phyloP scores from a whole-genome alignment of 805 yeast species.

The Starmerella lactis-condensi region DNA sequence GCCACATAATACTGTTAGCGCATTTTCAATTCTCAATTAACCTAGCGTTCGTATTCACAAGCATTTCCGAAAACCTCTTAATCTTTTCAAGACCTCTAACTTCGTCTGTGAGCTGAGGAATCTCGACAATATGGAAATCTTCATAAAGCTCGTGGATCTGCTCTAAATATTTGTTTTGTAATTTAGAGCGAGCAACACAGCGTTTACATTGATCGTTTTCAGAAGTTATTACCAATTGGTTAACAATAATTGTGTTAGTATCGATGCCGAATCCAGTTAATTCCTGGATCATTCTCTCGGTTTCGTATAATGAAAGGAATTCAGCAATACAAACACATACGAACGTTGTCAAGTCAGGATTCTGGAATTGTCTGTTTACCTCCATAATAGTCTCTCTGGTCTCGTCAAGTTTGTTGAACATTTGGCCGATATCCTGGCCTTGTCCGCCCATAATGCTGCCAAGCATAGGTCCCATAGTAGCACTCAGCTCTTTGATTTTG shows the following conservation, averaged over 20 bases:
- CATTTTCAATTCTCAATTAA: slow-evolving; percentile 3
- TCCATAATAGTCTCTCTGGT: slow-evolving; percentile 65
- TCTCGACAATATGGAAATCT: slow-evolving; percentile 87
- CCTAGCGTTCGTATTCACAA: slow-evolving; percentile 63
- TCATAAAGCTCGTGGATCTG: slow-evolving; percentile 93
- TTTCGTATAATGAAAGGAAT: slow-evolving; percentile 85
- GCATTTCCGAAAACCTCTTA: slow-evolving; percentile 63
- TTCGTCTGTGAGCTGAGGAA: slow-evolving; percentile 89
- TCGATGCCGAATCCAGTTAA: slow-evolving; percentile 88
- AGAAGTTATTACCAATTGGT: slow-evolving; percentile 79
- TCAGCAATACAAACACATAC: slow-evolving; percentile 96
- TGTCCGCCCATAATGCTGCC: slow-evolving; percentile 45
- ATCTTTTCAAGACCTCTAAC: slow-evolving; percentile 82
- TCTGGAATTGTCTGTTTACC: slow-evolving; percentile 84
- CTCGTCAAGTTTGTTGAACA: slow-evolving; percentile 60
- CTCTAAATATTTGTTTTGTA: slow-evolving; percentile 87
- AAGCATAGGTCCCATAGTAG: slow-evolving; percentile 79
- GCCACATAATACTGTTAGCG: no score
- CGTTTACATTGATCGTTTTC: slow-evolving; percentile 56
- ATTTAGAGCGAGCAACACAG: slow-evolving; percentile 80
- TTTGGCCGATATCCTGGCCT: slow-evolving; percentile 31
- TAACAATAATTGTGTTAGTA: slow-evolving; percentile 87
- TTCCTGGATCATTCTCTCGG: slow-evolving; percentile 95
- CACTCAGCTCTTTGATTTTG: slow-evolving; percentile 71
- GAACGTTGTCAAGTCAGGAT: slow-evolving; percentile 82